A percentile compares a stretch with the other conserved stretches of the same genome.
Conservation (phyloP, 148 eudicot genomes). For the Euryodendron excelsum region DNA sequence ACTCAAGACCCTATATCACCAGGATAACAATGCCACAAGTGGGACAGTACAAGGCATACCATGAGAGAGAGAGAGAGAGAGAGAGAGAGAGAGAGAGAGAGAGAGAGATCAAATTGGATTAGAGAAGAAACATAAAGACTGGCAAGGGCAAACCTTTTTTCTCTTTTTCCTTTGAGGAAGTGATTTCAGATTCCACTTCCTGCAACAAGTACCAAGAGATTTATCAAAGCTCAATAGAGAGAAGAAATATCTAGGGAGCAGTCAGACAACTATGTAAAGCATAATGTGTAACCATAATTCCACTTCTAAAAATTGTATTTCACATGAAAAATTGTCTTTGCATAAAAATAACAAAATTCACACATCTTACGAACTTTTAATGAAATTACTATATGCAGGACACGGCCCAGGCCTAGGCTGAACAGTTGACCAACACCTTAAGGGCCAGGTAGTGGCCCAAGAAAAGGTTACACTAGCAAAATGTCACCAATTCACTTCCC, state of each 20-base stretch:
- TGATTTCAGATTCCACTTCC: slow-evolving; percentile 46
- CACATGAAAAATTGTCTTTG: too few species aligned
- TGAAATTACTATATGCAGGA: too few species aligned
- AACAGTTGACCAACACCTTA: too few species aligned
- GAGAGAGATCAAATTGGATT: background rate
- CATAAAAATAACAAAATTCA: too few species aligned
- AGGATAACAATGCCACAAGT: slow-evolving; percentile 2
- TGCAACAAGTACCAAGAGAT: slow-evolving; percentile 32
- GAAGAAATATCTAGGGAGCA: background rate
- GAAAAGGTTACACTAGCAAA: too few species aligned
- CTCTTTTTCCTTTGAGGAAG: slow-evolving; percentile 25
- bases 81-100: background rate
- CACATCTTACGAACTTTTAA: too few species aligned
- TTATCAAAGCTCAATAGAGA: background rate
- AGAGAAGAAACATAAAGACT: slow-evolving; percentile 1
- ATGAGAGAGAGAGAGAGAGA: background rate
- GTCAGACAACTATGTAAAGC: background rate
- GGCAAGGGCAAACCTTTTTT: slow-evolving; percentile 52
- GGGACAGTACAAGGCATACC: background rate
- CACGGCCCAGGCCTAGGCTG: too few species aligned
- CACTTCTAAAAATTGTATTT: background rate
- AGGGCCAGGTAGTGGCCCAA: too few species aligned
- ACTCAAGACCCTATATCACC: background rate
- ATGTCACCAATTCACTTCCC: background rate
- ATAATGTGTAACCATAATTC: background rate